Evolutionary conservation across 495 filamentous ascomycete genomes (phyloP), one percentile per base, ranked within the genome.

Genomic region (Collariella sp.): DNA sequence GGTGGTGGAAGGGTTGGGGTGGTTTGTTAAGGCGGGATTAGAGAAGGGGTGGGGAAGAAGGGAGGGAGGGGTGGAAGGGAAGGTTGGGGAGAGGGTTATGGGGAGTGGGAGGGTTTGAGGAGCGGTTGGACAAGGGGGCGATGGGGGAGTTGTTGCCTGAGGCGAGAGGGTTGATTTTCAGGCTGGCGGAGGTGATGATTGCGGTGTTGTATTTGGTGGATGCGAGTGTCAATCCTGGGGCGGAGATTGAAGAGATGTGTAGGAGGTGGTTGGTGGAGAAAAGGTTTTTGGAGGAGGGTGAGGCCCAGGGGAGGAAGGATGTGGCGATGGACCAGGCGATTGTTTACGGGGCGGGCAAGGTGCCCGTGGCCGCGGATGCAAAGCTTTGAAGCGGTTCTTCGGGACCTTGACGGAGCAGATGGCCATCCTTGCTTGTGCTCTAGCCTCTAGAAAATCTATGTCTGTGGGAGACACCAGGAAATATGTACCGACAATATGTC

Each of bases 1-100:
- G 42, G 62, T 73, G 0, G 58, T 81, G n/a, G 52, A 57, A 0
- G 68, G 63, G n/a, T 60, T 81, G 52, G 67, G 57, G 0, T 64
- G 62, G 36, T 68, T 73, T 55, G 58, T 79, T 15, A 23, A 31
- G 15, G 36, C 0, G 1, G 52, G 38, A 1, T 36, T 61, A 22
- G 29, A 33, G 6, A 16, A 13, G 33, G 34, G 15, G 18, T 13
- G 11, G 48, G 34, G 5, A 29, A 33, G 43, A 13, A 19, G 16
- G 23, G 19, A 10, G 43, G 24, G 35, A 10, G 43, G 24, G 35
- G 2, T 24, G 31, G 31, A 31, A 5, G 29, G 18, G 26, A 24
- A 31, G 6, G 50, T 50, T 18, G 35, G 16, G 20, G 38, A 36
- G 22, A 46, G 34, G 3, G 18, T 58, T 9, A 35, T 22, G 22